Evolutionary conservation across 805 yeast species (phyloP).

Genomic region (Ogataea salicorniae): DNA sequence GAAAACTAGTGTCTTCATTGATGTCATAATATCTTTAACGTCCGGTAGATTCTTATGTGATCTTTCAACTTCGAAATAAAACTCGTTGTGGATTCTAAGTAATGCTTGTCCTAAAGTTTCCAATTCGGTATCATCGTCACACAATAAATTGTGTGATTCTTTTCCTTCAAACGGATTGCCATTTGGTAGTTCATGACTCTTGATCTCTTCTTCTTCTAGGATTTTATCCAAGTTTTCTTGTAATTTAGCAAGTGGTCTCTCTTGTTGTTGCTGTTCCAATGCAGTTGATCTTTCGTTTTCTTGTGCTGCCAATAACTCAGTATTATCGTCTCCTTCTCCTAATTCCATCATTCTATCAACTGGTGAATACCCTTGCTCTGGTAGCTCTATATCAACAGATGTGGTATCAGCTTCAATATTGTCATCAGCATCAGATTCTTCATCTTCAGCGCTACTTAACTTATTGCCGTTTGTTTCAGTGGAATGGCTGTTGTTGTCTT

Average conservation of each 20-base stretch:
- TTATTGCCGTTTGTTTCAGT: not conserved
- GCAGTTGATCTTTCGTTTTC: slow-evolving; percentile 62
- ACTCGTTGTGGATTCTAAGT: slow-evolving; percentile 57
- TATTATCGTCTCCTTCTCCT: slow-evolving; percentile 47
- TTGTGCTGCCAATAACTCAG: slow-evolving; percentile 47
- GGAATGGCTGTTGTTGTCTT: not conserved
- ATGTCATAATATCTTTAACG: slow-evolving; percentile 65
- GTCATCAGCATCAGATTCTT: slow-evolving; percentile 14
- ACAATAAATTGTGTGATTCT: slow-evolving; percentile 47
- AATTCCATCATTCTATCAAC: slow-evolving; percentile 45
- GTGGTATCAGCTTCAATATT: slow-evolving; percentile 7
- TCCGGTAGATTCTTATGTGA: slow-evolving; percentile 41
- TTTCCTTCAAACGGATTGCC: slow-evolving; percentile 9
- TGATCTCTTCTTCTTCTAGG: slow-evolving; percentile 30
- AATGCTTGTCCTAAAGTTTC: slow-evolving; percentile 57
- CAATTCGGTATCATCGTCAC: slow-evolving; percentile 80
- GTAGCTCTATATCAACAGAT: slow-evolving; percentile 13
- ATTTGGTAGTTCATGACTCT: slow-evolving; percentile 9
- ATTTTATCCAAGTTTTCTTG: slow-evolving; percentile 66
- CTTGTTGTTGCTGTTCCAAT: slow-evolving; percentile 73
- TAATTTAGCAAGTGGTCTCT: slow-evolving; percentile 77
- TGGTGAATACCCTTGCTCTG: slow-evolving; percentile 34
- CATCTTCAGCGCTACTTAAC: slow-evolving; percentile 8
- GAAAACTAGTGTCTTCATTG: slow-evolving; percentile 66
- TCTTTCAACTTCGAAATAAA: slow-evolving; percentile 46